phyloP scores from a whole-genome alignment of 495 filamentous ascomycete species.

The Hyphodiscus hymeniophilus region DNA sequence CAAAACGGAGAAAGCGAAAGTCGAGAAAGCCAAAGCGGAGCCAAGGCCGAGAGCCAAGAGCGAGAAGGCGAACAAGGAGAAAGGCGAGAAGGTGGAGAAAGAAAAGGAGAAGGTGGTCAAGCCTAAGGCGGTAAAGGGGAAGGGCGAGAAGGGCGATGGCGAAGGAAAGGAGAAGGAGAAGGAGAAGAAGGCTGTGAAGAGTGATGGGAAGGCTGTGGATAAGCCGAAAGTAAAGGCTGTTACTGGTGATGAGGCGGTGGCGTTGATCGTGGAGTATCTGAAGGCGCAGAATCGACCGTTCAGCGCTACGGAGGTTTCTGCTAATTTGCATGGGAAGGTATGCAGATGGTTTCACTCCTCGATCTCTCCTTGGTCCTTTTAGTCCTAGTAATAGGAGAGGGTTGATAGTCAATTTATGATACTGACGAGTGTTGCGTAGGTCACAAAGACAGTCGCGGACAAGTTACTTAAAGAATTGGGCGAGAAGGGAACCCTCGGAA shows the following conservation, averaged over 20 bases:
- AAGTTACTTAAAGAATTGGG: conserved; percentile 58
- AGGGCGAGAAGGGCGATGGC: conserved; percentile 2
- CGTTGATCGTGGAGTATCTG: conserved; percentile 15
- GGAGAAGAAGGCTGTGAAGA: conserved; percentile 2
- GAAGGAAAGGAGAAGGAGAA: conserved; percentile 1
- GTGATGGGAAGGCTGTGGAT: too few species aligned
- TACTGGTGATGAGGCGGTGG: conserved; percentile 16
- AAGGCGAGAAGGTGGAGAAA: background rate
- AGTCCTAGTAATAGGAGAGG: background rate
- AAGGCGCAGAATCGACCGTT: conserved; percentile 17
- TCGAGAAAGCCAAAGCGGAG: conserved; percentile 12
- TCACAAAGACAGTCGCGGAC: conserved; percentile 55
- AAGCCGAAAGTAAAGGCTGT: conserved; percentile 17
- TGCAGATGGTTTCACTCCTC: background rate
- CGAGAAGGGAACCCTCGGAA: conserved; percentile 49
- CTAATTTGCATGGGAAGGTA: conserved; percentile 56
- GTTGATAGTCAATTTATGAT: background rate
- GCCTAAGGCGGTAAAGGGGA: background rate
- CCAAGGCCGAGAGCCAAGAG: conserved; percentile 5
- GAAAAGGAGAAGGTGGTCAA: conserved; percentile 14
- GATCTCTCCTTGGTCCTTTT: background rate
- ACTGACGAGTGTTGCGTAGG: too few species aligned
- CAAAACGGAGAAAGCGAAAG: conserved; percentile 20
- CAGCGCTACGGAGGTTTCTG: conserved; percentile 51
- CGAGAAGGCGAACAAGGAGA: conserved; percentile 4